Evolutionary conservation across 176 grass and related monocot species (phyloP).

Genomic region (Oryza nivara): DNA sequence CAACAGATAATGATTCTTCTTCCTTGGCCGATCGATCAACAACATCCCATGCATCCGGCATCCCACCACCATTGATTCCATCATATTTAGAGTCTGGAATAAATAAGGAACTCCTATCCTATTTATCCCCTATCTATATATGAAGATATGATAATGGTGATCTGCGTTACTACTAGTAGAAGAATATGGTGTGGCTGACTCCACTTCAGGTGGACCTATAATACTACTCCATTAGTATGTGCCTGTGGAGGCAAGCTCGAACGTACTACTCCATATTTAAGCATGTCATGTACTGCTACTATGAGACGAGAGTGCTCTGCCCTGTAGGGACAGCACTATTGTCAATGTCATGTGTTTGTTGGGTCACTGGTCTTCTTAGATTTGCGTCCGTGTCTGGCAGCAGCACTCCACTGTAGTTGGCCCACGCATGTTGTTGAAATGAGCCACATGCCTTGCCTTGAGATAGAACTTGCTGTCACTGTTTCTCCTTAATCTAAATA

Average conservation of each 20-base stretch:
- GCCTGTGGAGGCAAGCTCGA: background rate
- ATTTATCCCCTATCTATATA: background rate
- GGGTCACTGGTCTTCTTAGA: background rate
- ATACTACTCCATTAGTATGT: no score
- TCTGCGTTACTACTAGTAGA: no score
- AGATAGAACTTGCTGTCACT: background rate
- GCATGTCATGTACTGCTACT: background rate
- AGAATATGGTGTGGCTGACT: background rate
- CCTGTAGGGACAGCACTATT: background rate
- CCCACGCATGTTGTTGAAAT: background rate
- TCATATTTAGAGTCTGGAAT: background rate
- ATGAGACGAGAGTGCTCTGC: background rate
- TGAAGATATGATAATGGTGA: no score
- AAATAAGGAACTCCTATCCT: background rate
- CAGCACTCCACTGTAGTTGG: background rate
- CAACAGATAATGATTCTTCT: conserved; percentile 33
- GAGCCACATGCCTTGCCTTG: background rate
- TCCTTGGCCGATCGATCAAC: conserved; percentile 15
- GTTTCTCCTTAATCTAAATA: background rate
- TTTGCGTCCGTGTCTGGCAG: no score
- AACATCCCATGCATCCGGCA: background rate
- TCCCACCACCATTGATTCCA: background rate
- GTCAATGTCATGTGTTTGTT: background rate
- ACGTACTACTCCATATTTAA: no score
- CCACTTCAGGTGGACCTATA: background rate